Base-by-base conservation (phyloP, 495 filamentous ascomycete genomes). In the Hypomontagnella monticulosa region DNA sequence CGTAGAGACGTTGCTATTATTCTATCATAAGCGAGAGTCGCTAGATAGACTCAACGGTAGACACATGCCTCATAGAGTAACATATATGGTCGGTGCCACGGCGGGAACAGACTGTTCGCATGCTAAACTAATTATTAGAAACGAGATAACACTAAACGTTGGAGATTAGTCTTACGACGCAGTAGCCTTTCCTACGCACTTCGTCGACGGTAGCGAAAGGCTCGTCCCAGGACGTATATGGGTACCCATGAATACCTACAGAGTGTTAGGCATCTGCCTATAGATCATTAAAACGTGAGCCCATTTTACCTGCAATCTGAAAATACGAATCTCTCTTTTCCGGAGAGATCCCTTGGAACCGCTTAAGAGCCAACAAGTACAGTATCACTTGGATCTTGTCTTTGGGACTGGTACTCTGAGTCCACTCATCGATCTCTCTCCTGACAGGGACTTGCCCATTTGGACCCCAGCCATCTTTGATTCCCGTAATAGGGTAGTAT, bases 41-140 rank as follows among this genome's bases (percentile, higher is more conserved):
- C 32, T 1, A 9, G n/a, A 34, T 1, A 4, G 15, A 23, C 10
- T 7, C 11, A 9, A 20, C 11, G 18, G 14, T 43, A 9, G 33
- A 30, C n/a, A 30, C 41, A 7, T 75, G 78, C 79, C 69, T 84
- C 82, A 36, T 73, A 79, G 0, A 83, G 74, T 0, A 76, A 66
- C 27, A 84, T 54, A 59, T 83, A 84, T 0, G 80, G 79, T 6
- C 83, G 67, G 57, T 86, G 80, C 71, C 78, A 80, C 0, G 75
- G 68, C 0, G 81, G 79, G 57, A 85, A 87, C 9, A 82, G 50
- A 4, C 19, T 57, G 38, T 15, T 62, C 3, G 30, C 27, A 36
- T 71, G 76, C 23, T 27, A 6, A 6, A 27, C 23, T 27, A 27
- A 27, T 27, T 2, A 6, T 27, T 27, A 27, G 23, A 27, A 6